phyloP scores from a whole-genome alignment of 2,329 filamentous ascomycete genomes.

The Pyrenochaeta sp. region DNA sequence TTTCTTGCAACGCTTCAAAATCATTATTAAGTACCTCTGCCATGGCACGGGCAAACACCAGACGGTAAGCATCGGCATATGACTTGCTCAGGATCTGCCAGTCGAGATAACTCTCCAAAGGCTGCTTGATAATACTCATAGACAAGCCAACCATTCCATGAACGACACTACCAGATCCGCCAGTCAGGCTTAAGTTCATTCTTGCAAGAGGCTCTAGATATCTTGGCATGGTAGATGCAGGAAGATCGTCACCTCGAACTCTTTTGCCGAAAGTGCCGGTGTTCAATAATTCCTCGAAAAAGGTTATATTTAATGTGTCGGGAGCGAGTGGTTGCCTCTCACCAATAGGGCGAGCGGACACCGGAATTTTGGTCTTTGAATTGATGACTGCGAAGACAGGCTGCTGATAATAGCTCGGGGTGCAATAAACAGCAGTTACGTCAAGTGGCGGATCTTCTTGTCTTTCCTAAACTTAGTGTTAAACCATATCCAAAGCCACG shows the following conservation, averaged over 20 bases:
- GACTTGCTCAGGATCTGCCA: constrained; percentile 40
- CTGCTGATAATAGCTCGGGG: constrained; percentile 56
- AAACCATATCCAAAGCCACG: background rate
- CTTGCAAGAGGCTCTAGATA: constrained; percentile 15
- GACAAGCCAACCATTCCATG: constrained; percentile 51
- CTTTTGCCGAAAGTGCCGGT: background rate
- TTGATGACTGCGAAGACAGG: constrained; percentile 54
- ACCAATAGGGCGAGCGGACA: constrained; percentile 21
- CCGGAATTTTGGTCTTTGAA: background rate
- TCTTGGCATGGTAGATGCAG: constrained; percentile 6
- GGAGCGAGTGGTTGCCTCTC: constrained; percentile 31
- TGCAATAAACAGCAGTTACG: constrained; percentile 32
- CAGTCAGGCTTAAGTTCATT: constrained; percentile 17
- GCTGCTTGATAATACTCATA: constrained; percentile 33
- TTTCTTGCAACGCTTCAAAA: constrained; percentile 6
- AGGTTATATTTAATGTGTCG: constrained; percentile 48
- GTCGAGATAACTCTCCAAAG: constrained; percentile 47
- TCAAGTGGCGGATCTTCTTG: constrained; percentile 21
- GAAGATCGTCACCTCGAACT: constrained; percentile 16
- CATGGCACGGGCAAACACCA: constrained; percentile 53
- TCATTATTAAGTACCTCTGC: constrained; percentile 34
- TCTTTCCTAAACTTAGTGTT: constrained; percentile 13
- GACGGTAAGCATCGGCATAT: constrained; percentile 52
- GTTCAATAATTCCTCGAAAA: constrained; percentile 46
- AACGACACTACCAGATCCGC: background rate